phyloP scores from a whole-genome alignment of 176 grass and related monocot species.

The Phyllostachys edulis region DNA sequence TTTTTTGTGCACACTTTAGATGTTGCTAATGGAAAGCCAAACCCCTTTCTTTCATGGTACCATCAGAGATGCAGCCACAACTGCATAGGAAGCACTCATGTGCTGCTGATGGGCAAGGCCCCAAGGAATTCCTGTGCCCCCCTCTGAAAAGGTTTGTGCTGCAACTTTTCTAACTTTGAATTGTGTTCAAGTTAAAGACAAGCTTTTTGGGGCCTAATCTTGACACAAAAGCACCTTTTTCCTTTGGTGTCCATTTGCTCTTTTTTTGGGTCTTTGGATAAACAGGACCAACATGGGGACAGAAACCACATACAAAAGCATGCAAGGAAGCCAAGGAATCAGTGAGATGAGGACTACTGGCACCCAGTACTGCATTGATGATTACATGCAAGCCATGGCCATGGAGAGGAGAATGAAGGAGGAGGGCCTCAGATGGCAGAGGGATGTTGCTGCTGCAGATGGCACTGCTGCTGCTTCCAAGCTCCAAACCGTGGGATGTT shows the following conservation, averaged over 20 bases:
- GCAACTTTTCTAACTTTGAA: slow-evolving; percentile 31
- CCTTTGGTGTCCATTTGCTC: slow-evolving; percentile 25
- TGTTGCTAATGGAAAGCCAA: slow-evolving; percentile 66
- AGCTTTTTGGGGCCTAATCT: slow-evolving; percentile 46
- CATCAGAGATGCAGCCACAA: slow-evolving; percentile 44
- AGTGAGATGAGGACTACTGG: slow-evolving; percentile 48
- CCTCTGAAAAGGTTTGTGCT: slow-evolving; percentile 83
- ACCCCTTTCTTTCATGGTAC: slow-evolving; percentile 51
- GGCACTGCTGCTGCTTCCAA: slow-evolving; percentile 46
- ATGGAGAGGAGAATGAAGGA: slow-evolving; percentile 68
- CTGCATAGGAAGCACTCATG: slow-evolving; percentile 66
- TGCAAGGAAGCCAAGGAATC: slow-evolving; percentile 66
- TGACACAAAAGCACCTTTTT: slow-evolving; percentile 46
- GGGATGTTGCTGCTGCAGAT: slow-evolving; percentile 50
- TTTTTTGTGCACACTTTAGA: slow-evolving; percentile 38
- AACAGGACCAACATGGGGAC: slow-evolving; percentile 62
- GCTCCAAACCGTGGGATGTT: slow-evolving; percentile 52
- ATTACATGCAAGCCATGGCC: slow-evolving; percentile 72
- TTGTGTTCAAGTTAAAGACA: slow-evolving; percentile 35
- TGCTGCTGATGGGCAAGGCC: slow-evolving; percentile 68
- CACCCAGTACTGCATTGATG: slow-evolving; percentile 65
- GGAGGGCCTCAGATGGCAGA: slow-evolving; percentile 62
- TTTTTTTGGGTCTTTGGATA: slow-evolving; percentile 33
- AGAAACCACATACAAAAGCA: slow-evolving; percentile 46
- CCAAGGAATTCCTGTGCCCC: slow-evolving; percentile 62